Conservation (phyloP, 192 early-diverging fungal species). For the Geranomyces variabilis region DNA sequence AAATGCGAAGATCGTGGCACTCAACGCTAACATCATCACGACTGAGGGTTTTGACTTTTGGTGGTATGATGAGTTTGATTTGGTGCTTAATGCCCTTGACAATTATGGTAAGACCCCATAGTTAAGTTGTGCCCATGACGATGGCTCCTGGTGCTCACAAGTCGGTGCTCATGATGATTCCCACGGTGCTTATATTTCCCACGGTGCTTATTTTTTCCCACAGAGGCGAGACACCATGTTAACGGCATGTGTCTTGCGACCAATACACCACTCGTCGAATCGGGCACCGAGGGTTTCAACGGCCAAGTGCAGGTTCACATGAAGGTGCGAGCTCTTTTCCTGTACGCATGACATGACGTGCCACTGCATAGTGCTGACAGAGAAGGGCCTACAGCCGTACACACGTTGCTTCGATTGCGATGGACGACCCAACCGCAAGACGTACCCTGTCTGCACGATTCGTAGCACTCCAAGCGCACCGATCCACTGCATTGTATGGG, state of each 20-base stretch:
- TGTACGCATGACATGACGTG: background rate
- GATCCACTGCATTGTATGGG: slow-evolving; percentile 99
- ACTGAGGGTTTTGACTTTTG: slow-evolving; percentile 71
- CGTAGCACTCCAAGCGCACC: slow-evolving; percentile 91
- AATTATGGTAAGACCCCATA: slow-evolving; percentile 89
- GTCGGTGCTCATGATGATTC: too few relatives aligned
- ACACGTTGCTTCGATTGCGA: slow-evolving; percentile 88
- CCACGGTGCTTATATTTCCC: too few relatives aligned
- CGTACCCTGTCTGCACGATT: slow-evolving; percentile 97
- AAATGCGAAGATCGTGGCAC: slow-evolving; percentile 68
- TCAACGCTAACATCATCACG: slow-evolving; percentile 90
- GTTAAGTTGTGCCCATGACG: too few relatives aligned
- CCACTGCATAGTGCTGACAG: background rate
- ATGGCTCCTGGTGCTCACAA: too few relatives aligned
- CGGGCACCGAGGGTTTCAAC: slow-evolving; percentile 91
- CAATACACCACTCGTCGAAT: slow-evolving; percentile 90
- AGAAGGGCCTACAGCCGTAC: too few relatives aligned
- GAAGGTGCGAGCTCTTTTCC: slow-evolving; percentile 47
- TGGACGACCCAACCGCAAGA: slow-evolving; percentile 81
- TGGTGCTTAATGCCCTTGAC: slow-evolving; percentile 96
- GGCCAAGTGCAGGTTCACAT: slow-evolving; percentile 90
- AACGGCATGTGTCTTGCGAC: slow-evolving; percentile 96
- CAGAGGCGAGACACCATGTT: slow-evolving; percentile 90
- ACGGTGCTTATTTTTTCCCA: background rate
- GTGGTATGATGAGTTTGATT: slow-evolving; percentile 86